A percentile compares a stretch with the other conserved stretches of the same genome.
These are phyloP conservation scores for Triticum aestivum DNA, from an alignment of 176 grass and related monocot genomes.

Conservation along the genomic window DNA sequence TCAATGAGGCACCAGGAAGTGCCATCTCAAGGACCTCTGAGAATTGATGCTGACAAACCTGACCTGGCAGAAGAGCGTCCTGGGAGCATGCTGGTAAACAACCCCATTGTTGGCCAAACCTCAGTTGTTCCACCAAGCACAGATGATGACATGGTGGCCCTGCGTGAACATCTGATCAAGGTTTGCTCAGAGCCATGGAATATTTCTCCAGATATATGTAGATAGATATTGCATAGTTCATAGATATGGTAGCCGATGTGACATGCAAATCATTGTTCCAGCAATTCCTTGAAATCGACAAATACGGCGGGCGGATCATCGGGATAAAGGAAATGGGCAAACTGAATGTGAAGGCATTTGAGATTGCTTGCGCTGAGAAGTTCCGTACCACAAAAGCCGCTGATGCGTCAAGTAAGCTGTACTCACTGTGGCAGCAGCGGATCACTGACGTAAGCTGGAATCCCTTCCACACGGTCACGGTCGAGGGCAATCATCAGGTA, in stretches of 20 bases:
- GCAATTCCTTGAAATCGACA: slow-evolving; percentile 24
- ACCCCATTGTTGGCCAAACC: not conserved
- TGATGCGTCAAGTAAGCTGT: not conserved
- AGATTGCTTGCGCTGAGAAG: slow-evolving; percentile 18
- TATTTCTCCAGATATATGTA: not conserved
- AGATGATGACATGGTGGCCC: slow-evolving; percentile 12
- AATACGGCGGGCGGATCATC: not conserved
- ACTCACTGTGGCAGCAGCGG: slow-evolving; percentile 36
- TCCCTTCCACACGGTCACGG: slow-evolving; percentile 29
- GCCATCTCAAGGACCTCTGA: not conserved
- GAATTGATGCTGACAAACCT: not conserved
- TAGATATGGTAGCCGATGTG: not conserved
- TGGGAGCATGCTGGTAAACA: not conserved
- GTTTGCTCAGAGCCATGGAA: not conserved
- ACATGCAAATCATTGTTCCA: slow-evolving; percentile 5
- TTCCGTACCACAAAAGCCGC: slow-evolving; percentile 26
- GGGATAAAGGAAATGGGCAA: slow-evolving; percentile 52
- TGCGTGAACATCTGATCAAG: slow-evolving; percentile 37
- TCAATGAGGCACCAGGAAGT: not conserved
- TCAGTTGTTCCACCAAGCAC: not conserved
- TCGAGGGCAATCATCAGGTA: slow-evolving; percentile 30
- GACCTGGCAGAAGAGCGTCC: not conserved
- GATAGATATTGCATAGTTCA: not conserved
- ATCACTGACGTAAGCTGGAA: slow-evolving; percentile 35
- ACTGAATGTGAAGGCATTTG: slow-evolving; percentile 35